phyloP scores from a whole-genome alignment of 1,284 basidiomycete genomes.

The Inonotus obliquus region DNA sequence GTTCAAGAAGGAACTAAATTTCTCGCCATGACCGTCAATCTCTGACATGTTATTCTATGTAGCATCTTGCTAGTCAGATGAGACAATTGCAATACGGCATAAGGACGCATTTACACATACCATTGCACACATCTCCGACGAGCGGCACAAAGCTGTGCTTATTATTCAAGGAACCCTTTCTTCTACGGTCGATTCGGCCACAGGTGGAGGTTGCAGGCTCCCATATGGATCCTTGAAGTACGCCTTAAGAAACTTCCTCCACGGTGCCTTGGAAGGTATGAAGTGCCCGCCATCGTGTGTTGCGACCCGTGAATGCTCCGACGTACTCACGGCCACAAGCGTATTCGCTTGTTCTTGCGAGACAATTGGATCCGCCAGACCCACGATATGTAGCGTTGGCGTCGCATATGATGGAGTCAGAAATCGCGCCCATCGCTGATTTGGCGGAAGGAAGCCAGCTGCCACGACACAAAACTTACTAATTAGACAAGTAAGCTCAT shows the following conservation, averaged over 20 bases:
- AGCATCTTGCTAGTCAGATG: too few species aligned
- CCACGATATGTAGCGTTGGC: conserved; percentile 78
- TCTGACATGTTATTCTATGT: too few species aligned
- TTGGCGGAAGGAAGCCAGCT: conserved; percentile 59
- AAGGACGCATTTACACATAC: too few species aligned
- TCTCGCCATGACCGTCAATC: too few species aligned
- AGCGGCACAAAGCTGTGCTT: background rate
- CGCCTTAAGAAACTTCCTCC: conserved; percentile 65
- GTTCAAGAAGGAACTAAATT: too few species aligned
- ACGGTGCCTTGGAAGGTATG: conserved; percentile 67
- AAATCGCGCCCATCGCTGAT: conserved; percentile 47
- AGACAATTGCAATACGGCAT: too few species aligned
- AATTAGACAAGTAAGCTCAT: conserved; percentile 10
- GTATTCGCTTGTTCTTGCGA: conserved; percentile 62
- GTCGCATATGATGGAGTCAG: conserved; percentile 57
- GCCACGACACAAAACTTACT: conserved; percentile 68
- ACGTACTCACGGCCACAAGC: conserved; percentile 47
- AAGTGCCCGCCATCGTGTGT: conserved; percentile 83
- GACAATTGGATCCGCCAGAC: conserved; percentile 78
- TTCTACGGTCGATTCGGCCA: background rate
- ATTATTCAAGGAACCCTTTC: background rate
- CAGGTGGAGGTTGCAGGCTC: conserved; percentile 1
- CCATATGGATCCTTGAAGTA: conserved; percentile 40
- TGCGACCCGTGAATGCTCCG: conserved; percentile 54
- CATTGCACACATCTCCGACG: background rate